phyloP scores from a whole-genome alignment of 345 rosid genomes.

The Salix arbutifolia region DNA sequence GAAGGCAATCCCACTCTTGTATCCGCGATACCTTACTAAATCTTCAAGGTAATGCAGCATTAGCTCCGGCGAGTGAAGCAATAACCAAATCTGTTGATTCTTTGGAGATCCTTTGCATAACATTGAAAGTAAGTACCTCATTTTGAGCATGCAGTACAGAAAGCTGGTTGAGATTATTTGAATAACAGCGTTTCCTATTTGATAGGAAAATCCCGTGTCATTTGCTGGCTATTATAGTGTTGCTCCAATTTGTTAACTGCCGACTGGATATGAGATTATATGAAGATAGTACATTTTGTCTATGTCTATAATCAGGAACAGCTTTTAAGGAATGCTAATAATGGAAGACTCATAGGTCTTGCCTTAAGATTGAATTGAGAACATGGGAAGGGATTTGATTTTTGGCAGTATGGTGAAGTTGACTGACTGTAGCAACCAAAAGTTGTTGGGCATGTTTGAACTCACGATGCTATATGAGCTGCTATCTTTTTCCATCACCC shows the following conservation, averaged over 20 bases:
- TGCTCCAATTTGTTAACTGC: not conserved
- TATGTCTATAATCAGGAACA: not conserved
- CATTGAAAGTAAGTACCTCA: not conserved
- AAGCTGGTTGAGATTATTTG: not conserved
- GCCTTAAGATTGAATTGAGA: not conserved
- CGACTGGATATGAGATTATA: not conserved
- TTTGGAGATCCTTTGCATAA: not conserved
- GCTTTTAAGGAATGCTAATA: not conserved
- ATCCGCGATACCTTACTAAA: constrained; percentile 54
- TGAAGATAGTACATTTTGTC: not conserved
- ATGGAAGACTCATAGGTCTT: not conserved
- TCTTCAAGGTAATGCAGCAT: constrained; percentile 45
- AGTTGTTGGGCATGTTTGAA: not conserved
- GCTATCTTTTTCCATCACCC: not conserved
- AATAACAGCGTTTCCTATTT: not conserved
- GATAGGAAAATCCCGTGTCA: not conserved
- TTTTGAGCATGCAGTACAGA: not conserved
- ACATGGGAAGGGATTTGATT: not conserved
- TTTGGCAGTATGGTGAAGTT: not conserved
- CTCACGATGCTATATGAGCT: not conserved
- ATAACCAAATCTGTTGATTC: constrained; percentile 18
- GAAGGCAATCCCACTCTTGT: constrained; percentile 62
- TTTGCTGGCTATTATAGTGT: not conserved
- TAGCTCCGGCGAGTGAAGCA: constrained; percentile 69
- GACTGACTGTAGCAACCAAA: not conserved